Evolutionary conservation across 306 rosid species (phyloP), one percentile per base, ranked within the genome.

Genomic region (Quercus variabilis): DNA sequence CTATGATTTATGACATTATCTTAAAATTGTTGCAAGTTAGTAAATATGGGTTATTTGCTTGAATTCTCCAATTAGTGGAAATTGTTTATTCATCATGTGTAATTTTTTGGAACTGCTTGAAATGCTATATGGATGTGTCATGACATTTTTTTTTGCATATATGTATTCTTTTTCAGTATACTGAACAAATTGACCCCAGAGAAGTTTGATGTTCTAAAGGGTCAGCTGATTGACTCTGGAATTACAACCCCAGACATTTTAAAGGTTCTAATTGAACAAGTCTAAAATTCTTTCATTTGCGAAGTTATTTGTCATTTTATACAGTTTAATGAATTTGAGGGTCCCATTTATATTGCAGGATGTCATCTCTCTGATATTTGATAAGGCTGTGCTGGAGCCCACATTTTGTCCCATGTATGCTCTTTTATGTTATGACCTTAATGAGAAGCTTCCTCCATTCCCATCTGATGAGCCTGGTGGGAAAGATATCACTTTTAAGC

Each of bases 181-280:
- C 76, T 85, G 56, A 85, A 85, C 85, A 85, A 85, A 69, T 76
- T 85, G 89, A 82, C 89, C 64, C 86, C 89, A 5, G 84, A 82
- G 78, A 85, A 85, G 79, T 85, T 76, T 76, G 89, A 82, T 20
- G 33, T 85, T 19, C 86, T 85, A 19, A 85, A 79, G 74, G 86
- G 84, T 62, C 86, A 85, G 74, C 75, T 82, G 74, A 82, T 85
- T 67, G 54, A 49, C 54, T 10, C 54, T 51, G 89, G 89, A 71
- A 82, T 76, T 18, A 67, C 79, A 6, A 75, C 69, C 30, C 74
- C 82, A 5, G 89, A 85, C 73, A 85, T 85, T 76, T 62, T 82
- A 21, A 82, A 82, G 89, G 89, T 85, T 49, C 17, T 12, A 49
- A 49, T 49, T 49, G 14, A 49, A 12, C 54, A 49, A 10, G 54